These are phyloP conservation scores for Scenedesmus sp. DNA, from an alignment of 163 green algal species.

Conservation along the genomic window DNA sequence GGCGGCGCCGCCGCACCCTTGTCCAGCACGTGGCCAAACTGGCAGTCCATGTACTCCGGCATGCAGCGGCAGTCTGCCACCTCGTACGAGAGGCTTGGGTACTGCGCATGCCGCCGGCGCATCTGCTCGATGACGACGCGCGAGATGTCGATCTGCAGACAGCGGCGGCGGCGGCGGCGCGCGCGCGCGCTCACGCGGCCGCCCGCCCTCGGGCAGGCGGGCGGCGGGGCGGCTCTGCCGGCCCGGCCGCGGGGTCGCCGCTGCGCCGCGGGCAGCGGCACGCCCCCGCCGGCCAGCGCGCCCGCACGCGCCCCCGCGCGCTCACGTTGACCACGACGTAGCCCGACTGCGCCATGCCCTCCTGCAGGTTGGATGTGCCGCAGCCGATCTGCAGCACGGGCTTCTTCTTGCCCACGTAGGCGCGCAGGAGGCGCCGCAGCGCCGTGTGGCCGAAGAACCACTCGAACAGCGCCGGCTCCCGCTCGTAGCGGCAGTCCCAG, in stretches of 20 bases:
- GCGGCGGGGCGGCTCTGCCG: neutral
- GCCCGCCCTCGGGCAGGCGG: neutral
- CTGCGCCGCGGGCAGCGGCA: no score
- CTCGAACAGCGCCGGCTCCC: slow-evolving; percentile 28
- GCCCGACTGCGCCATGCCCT: slow-evolving; percentile 51
- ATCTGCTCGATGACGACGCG: slow-evolving; percentile 52
- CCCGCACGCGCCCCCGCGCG: no score
- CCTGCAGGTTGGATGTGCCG: slow-evolving; percentile 57
- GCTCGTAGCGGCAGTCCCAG: slow-evolving; percentile 34
- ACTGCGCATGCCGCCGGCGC: slow-evolving; percentile 27
- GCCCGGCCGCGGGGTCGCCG: neutral
- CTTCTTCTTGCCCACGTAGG: slow-evolving; percentile 44
- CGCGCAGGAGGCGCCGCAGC: slow-evolving; percentile 30
- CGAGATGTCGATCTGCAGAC: slow-evolving; percentile 55
- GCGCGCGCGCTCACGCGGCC: no score
- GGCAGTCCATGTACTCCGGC: slow-evolving; percentile 52
- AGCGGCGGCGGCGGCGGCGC: no score
- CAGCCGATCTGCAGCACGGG: slow-evolving; percentile 52
- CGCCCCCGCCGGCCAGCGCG: no score
- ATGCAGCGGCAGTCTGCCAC: slow-evolving; percentile 54
- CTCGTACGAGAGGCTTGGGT: slow-evolving; percentile 40
- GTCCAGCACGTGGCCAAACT: slow-evolving; percentile 60
- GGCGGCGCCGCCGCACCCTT: slow-evolving; percentile 45
- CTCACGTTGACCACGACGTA: slow-evolving; percentile 57
- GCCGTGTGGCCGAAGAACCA: slow-evolving; percentile 46